phyloP scores from a whole-genome alignment of 1,284 basidiomycete genomes.

The Ganoderma sinense region DNA sequence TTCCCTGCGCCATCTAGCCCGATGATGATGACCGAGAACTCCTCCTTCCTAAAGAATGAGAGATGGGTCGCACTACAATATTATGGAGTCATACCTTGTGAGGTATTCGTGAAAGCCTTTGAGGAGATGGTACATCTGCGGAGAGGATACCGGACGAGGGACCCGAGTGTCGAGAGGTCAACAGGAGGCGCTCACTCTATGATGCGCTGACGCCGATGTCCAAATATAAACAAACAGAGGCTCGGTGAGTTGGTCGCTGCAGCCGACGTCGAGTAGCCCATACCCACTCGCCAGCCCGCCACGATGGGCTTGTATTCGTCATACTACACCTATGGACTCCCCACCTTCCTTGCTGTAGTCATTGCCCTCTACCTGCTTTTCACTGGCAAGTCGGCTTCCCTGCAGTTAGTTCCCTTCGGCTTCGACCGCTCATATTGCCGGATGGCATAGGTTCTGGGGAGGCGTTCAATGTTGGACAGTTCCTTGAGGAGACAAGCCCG shows the following conservation, averaged over 20 bases:
- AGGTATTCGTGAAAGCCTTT: conserved; percentile 90
- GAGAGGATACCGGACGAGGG: not conserved
- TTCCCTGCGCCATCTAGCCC: conserved; percentile 92
- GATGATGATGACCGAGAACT: conserved; percentile 93
- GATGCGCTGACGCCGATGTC: conserved; percentile 9
- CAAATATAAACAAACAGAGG: conserved; percentile 25
- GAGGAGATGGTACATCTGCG: conserved; percentile 86
- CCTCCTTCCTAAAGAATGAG: conserved; percentile 73
- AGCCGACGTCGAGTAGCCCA: conserved; percentile 22
- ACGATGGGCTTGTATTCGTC: conserved; percentile 53
- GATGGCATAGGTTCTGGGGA: conserved; percentile 75
- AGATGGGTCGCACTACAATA: conserved; percentile 40
- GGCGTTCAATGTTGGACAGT: conserved; percentile 91
- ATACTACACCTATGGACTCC: conserved; percentile 74
- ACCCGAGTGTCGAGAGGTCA: not conserved
- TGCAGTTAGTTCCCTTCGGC: not conserved
- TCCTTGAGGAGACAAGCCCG: conserved; percentile 93
- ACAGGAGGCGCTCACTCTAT: conserved; percentile 18
- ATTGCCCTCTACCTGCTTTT: conserved; percentile 88
- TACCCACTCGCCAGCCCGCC: conserved; percentile 20
- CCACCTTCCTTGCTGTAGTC: conserved; percentile 67
- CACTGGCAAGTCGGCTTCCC: conserved; percentile 64
- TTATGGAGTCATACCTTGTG: conserved; percentile 66
- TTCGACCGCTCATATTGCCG: conserved; percentile 1
- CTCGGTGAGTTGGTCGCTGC: conserved; percentile 20